These are phyloP conservation scores for Trichosanthes truncata DNA, from an alignment of 306 rosid genomes.

Conservation along the genomic window DNA sequence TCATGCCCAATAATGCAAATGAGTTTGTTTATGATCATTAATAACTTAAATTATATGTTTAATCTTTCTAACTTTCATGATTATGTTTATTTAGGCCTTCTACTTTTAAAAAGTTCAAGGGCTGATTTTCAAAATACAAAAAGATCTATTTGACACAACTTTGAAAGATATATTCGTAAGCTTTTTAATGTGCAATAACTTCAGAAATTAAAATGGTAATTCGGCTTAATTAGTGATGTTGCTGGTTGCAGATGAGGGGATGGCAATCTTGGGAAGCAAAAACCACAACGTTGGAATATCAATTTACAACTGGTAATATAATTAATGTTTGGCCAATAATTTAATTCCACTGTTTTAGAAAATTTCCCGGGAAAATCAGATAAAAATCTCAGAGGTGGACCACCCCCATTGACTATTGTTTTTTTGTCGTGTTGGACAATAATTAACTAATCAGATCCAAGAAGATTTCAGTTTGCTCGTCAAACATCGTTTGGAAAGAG, in stretches of 20 bases:
- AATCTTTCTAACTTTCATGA: no score
- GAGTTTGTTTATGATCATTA: no score
- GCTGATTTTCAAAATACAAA: no score
- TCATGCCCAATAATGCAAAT: background rate
- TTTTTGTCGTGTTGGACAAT: background rate
- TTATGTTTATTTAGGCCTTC: no score
- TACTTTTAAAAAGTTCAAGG: no score
- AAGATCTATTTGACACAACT: no score
- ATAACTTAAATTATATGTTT: no score
- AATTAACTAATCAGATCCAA: conserved; percentile 27
- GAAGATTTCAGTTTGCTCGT: conserved; percentile 41
- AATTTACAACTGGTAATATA: conserved; percentile 29
- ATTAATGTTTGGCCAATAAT: background rate
- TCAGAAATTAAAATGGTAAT: no score
- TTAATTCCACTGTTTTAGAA: background rate
- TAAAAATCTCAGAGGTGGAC: background rate
- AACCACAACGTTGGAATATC: conserved; percentile 39
- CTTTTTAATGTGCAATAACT: no score
- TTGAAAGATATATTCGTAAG: no score
- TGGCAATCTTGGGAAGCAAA: conserved; percentile 59
- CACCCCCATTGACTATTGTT: background rate
- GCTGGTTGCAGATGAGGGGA: conserved; percentile 27
- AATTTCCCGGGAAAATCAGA: background rate
- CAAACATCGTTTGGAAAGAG: conserved; percentile 57
- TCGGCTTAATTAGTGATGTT: background rate